phyloP scores from a whole-genome alignment of 1,284 basidiomycete genomes.

The Exobasidium cylindrosporum region DNA sequence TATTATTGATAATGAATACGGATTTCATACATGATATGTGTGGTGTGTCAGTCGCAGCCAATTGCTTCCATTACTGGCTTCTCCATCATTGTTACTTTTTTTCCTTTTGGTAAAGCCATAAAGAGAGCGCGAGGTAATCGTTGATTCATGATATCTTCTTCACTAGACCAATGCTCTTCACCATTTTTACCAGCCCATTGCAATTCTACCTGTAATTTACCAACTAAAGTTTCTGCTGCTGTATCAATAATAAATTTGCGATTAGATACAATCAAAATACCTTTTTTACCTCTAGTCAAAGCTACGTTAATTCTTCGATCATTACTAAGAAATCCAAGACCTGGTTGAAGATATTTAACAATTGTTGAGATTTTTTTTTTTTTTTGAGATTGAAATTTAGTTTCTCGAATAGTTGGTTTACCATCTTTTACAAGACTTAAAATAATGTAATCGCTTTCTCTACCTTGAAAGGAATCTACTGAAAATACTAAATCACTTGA shows the following conservation, averaged over 20 bases:
- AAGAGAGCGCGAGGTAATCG: background rate
- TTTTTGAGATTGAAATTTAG: background rate
- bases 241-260: background rate
- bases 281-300: conserved; percentile 1
- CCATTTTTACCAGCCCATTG: background rate
- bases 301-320: conserved; percentile 15
- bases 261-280: conserved; percentile 2
- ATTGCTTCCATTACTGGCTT: too few species aligned
- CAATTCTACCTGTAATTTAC: background rate
- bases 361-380: background rate
- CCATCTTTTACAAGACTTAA: conserved; percentile 15
- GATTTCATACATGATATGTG: too few species aligned
- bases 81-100: too few species aligned
- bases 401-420: background rate
- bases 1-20: too few species aligned
- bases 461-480: conserved; percentile 17
- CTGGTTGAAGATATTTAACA: background rate
- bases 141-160: conserved; percentile 2
- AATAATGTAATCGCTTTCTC: conserved; percentile 16
- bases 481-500: conserved; percentile 14
- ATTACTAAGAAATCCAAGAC: conserved; percentile 16
- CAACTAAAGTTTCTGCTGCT: background rate
- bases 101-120: background rate
- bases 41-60: too few species aligned
- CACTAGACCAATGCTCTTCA: background rate